Base-by-base conservation (phyloP, 2,329 filamentous ascomycete genomes). In the Penicillium sumatraense region DNA sequence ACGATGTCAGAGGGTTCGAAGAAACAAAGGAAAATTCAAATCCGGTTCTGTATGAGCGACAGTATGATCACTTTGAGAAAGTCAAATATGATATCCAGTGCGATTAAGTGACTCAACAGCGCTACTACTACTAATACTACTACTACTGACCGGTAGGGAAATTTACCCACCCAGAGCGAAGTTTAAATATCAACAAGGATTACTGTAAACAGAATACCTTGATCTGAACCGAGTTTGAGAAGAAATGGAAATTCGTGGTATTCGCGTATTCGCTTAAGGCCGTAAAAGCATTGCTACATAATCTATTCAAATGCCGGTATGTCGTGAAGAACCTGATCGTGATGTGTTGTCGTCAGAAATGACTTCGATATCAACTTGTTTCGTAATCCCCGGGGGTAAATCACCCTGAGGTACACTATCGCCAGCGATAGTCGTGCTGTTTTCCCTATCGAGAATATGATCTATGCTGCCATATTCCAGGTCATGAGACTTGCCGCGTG, bases 341-440 rank as follows among this genome's bases (percentile, higher is more conserved):
- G 42, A 46, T 21, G 27, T n/a, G 27, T 36, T 11, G 36, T 45
- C 10, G 14, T 54, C 55, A 3, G 62, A 59, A n/a, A 61, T 26
- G 0, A 67, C 61, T 14, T 46, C 42, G 13, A 70, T 67, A 14
- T 70, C 68, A 2, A 70, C 60, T 53, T 70, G 66, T 35, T 70
- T 70, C 23, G 58, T 67, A 11, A 70, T 70, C 3, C 65, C 67
- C 0, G 51, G 48, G 4, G 54, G 24, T n/a, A 51, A 49, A 23
- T 51, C 42, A 27, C 54, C 48, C 13, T 52, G 49, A 5, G 58
- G 59, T 20, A 54, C 41, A 7, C 50, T 44, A 11, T 56, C 40
- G 8, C 54, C 52, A 40, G 56, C 55, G 7, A 44, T n/a, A 5
- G 56, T 56, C 1, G 58, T 57, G 27, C 47, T 55, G 9, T 45